A percentile compares a stretch with the other conserved stretches of the same genome.
Conservation (phyloP, 257 asterid species). For the Henckelia pumila region DNA sequence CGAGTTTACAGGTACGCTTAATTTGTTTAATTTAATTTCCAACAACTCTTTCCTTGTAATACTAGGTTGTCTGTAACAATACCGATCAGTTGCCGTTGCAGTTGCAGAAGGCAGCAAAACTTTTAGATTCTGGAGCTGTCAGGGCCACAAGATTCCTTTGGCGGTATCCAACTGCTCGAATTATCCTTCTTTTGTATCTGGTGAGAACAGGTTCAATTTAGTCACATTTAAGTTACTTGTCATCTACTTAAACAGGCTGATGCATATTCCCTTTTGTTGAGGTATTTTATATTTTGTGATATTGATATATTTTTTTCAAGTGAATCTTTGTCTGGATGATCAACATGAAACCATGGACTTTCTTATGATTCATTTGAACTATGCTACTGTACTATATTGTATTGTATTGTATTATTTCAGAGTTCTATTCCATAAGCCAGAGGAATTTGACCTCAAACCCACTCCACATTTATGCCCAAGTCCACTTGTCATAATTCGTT, state of each 20-base stretch:
- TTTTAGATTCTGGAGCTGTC: constrained; percentile 91
- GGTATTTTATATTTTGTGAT: not conserved
- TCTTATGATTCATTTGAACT: constrained; percentile 1
- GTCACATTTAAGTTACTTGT: constrained; percentile 17
- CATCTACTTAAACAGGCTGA: constrained; percentile 8
- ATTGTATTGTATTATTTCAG: constrained; percentile 1
- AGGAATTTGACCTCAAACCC: not conserved
- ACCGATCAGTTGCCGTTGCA: constrained; percentile 55
- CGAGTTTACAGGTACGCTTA: constrained; percentile 72
- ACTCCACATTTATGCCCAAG: not conserved
- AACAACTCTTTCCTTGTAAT: constrained; percentile 16
- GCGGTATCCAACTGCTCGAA: constrained; percentile 96
- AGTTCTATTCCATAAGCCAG: constrained; percentile 1
- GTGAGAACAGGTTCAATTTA: constrained; percentile 41
- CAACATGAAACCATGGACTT: not conserved
- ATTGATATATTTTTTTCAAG: not conserved
- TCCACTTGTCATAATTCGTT: constrained; percentile 12
- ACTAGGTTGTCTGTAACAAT: constrained; percentile 18
- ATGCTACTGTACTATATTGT: constrained; percentile 4
- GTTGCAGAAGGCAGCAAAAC: constrained; percentile 96
- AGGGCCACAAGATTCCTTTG: constrained; percentile 96
- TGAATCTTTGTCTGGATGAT: constrained; percentile 6
- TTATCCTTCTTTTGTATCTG: constrained; percentile 88
- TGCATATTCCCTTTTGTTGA: constrained; percentile 15
- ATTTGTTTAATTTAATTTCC: constrained; percentile 15